Evolutionary conservation across 148 eudicot species (phyloP).

Genomic region (Silene latifolia): DNA sequence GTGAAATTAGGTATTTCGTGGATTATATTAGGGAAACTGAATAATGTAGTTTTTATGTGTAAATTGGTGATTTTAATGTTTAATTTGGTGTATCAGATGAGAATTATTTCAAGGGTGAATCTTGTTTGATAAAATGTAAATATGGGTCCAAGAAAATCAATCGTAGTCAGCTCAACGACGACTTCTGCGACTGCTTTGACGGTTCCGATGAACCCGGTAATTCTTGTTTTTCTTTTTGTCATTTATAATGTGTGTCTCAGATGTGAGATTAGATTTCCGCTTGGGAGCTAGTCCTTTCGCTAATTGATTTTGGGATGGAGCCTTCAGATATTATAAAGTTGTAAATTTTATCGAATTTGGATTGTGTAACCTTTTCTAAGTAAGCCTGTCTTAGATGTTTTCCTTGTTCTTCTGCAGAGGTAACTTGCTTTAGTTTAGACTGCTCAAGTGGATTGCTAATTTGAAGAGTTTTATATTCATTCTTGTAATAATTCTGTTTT

Average conservation of each 20-base stretch:
- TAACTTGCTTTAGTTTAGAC: constrained; percentile 6
- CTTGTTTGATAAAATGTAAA: constrained; percentile 58
- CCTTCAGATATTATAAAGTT: no score
- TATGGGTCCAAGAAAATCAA: constrained; percentile 82
- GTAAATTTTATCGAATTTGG: no score
- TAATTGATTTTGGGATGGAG: no score
- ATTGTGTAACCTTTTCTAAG: no score
- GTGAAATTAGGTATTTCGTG: no score
- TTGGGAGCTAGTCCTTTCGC: no score
- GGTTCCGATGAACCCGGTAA: constrained; percentile 94
- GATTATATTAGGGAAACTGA: no score
- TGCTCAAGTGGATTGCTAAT: neutral
- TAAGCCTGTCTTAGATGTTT: constrained; percentile 42
- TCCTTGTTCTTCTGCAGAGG: constrained; percentile 48
- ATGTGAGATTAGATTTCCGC: neutral
- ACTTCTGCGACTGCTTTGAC: constrained; percentile 86
- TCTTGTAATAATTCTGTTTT: neutral
- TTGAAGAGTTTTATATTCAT: no score
- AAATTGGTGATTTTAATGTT: neutral
- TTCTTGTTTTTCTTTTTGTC: neutral
- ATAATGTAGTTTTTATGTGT: neutral
- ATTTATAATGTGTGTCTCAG: neutral
- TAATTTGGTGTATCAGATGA: constrained; percentile 45
- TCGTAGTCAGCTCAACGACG: constrained; percentile 68
- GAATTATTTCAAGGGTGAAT: constrained; percentile 40